Percentiles rank a stretch among this genome's conserved stretches.
phyloP scores from a whole-genome alignment of 176 grass and related monocot genomes.

The Pontederia crassipes region DNA sequence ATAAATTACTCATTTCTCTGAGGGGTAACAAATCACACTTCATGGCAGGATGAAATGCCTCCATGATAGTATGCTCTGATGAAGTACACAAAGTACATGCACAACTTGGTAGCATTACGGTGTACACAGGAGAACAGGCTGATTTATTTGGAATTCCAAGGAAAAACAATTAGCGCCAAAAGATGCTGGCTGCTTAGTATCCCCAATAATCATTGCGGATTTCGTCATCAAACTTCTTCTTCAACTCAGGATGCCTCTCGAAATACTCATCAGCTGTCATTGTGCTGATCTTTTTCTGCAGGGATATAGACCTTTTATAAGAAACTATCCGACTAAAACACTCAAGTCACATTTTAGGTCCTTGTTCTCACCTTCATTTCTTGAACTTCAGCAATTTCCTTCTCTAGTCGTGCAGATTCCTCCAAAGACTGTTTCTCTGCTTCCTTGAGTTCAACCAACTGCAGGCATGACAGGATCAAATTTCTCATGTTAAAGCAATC shows the following conservation, averaged over 20 bases:
- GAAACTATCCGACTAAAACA: not conserved
- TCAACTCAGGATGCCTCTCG: slow-evolving; percentile 78
- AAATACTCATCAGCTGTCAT: slow-evolving; percentile 92
- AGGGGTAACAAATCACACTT: no score
- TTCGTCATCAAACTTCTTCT: slow-evolving; percentile 87
- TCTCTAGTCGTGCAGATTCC: slow-evolving; percentile 64
- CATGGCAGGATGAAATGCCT: no score
- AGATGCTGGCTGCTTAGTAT: slow-evolving; percentile 38
- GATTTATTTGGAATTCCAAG: slow-evolving; percentile 29
- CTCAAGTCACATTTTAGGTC: not conserved
- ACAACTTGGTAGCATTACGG: slow-evolving; percentile 11
- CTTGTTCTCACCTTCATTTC: slow-evolving; percentile 57
- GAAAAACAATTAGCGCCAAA: slow-evolving; percentile 12
- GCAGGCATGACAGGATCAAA: not conserved
- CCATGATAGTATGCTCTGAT: no score
- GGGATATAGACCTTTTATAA: slow-evolving; percentile 15
- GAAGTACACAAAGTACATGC: not conserved
- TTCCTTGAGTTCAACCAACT: slow-evolving; percentile 72
- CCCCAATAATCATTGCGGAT: slow-evolving; percentile 90
- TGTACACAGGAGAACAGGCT: slow-evolving; percentile 13
- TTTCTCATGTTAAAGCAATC: not conserved
- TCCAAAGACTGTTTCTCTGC: slow-evolving; percentile 51
- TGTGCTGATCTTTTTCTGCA: slow-evolving; percentile 84
- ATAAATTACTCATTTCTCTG: not conserved
- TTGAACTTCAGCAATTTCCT: slow-evolving; percentile 65